Percentiles rank a stretch among this genome's conserved stretches.
phyloP scores from a whole-genome alignment of 257 asterid genomes.

The Fraxinus pennsylvanica region DNA sequence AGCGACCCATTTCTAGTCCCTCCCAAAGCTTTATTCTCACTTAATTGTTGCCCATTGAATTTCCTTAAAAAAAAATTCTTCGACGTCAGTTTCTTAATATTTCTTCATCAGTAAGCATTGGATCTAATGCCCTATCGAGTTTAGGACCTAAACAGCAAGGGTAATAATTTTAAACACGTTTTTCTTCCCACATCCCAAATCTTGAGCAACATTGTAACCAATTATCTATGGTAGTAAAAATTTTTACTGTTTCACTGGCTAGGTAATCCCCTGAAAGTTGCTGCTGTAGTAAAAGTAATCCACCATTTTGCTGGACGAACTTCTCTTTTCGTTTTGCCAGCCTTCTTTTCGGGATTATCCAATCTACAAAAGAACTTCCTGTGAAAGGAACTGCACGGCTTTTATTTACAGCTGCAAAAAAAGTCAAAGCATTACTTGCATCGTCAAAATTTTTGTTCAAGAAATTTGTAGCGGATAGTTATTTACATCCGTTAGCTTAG shows the following conservation, averaged over 20 bases:
- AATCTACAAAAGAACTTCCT: slow-evolving; percentile 31
- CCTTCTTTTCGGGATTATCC: slow-evolving; percentile 31
- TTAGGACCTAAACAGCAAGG: no score
- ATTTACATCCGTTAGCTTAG: no score
- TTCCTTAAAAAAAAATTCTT: no score
- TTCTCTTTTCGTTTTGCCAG: slow-evolving; percentile 32
- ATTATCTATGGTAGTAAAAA: slow-evolving; percentile 33
- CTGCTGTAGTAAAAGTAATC: slow-evolving; percentile 31
- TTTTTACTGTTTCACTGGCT: slow-evolving; percentile 26
- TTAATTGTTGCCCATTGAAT: not conserved
- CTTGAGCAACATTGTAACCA: no score
- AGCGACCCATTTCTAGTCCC: not conserved
- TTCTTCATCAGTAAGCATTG: not conserved
- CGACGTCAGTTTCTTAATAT: not conserved
- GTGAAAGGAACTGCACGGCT: no score
- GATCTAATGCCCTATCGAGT: no score
- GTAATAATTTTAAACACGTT: not conserved
- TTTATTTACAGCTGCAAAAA: no score
- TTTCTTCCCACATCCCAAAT: not conserved
- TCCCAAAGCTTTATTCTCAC: no score
- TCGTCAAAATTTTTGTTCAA: no score
- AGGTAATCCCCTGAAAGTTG: slow-evolving; percentile 30
- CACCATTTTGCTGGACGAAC: slow-evolving; percentile 48
- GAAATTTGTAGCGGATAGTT: no score
- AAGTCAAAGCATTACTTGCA: no score